Conservation (phyloP, 768 basidiomycete species). For the Boletus patriciae region DNA sequence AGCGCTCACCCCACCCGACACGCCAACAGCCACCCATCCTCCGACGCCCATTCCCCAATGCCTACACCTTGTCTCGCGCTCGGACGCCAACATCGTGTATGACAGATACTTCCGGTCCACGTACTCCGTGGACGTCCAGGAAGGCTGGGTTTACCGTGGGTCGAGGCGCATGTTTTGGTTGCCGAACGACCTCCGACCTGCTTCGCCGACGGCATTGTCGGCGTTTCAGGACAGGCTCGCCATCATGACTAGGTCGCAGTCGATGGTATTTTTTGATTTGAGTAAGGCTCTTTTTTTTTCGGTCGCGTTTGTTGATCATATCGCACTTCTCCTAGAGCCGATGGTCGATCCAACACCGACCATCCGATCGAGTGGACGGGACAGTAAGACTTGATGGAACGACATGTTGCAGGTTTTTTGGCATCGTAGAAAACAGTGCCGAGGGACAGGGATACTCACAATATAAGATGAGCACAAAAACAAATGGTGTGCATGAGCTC, state of each 20-base stretch:
- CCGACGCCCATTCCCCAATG: background rate
- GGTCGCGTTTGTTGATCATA: background rate
- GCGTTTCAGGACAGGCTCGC: slow-evolving; percentile 14
- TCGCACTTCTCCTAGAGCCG: background rate
- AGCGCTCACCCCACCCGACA: background rate
- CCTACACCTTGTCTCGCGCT: slow-evolving; percentile 16
- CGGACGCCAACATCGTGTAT: slow-evolving; percentile 9
- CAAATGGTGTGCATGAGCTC: too few species aligned
- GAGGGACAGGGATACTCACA: background rate
- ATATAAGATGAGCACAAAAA: background rate
- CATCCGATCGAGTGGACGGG: background rate
- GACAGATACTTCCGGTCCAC: slow-evolving; percentile 16
- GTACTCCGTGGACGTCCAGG: slow-evolving; percentile 9
- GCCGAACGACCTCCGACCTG: slow-evolving; percentile 15
- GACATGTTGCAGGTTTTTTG: background rate
- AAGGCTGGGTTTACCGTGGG: slow-evolving; percentile 19
- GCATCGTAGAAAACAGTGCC: background rate
- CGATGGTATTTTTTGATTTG: slow-evolving; percentile 13
- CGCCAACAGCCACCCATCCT: background rate
- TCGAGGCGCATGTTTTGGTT: slow-evolving; percentile 18
- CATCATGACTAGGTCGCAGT: slow-evolving; percentile 1
- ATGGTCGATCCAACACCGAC: background rate
- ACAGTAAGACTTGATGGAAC: background rate
- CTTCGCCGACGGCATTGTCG: slow-evolving; percentile 1
- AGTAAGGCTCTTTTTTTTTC: slow-evolving; percentile 8